Base-by-base conservation (phyloP, 2,329 filamentous ascomycete genomes). In the Colletotrichum camelliae region DNA sequence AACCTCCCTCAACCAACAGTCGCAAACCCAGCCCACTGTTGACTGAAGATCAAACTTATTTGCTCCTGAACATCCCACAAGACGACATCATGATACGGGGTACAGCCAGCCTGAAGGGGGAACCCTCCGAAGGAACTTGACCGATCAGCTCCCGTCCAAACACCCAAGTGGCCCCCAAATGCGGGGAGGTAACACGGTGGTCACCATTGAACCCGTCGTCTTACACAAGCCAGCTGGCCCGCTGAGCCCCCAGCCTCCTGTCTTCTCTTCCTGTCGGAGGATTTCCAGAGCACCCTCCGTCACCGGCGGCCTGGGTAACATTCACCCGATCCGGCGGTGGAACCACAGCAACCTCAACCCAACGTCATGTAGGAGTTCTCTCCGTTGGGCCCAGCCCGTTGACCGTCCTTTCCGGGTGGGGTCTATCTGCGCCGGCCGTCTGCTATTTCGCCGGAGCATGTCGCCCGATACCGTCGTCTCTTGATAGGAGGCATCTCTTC, bases 311-410 rank as follows among this genome's bases (percentile, higher is more conserved):
- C 69, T 67, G 55, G 43, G 69, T 58, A 43, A 72, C 73, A 27
- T 58, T 67, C 31, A 43, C 62, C 73, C 73, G 62, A 74, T 66
- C 60, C 33, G 55, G 68, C 72, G 72, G 73, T 75, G 73, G 69
- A 66, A 72, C 68, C 61, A 29, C 48, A 43, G 8, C 35, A 35
- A 55, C 72, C 62, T 75, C 72, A 67, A 24, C 55, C 37, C 62
- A 67, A 67, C 62, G 64, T 62, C 62, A 64, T 64, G 27, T n/a
- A 52, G 68, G 61, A 35, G 60, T 60, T 58, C 68, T 69, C 67
- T 43, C 52, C 72, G 39, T 37, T 35, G 24, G 31, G 31, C 43
- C 35, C 71, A 61, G 65, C 48, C 65, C 65, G 21, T 64, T 10
- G 35, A 33, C 61, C 61, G 61, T 43, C n/a, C 37, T 35, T 39